These are phyloP conservation scores for Scutellaria minor DNA, from an alignment of 257 asterid genomes.

Conservation along the genomic window DNA sequence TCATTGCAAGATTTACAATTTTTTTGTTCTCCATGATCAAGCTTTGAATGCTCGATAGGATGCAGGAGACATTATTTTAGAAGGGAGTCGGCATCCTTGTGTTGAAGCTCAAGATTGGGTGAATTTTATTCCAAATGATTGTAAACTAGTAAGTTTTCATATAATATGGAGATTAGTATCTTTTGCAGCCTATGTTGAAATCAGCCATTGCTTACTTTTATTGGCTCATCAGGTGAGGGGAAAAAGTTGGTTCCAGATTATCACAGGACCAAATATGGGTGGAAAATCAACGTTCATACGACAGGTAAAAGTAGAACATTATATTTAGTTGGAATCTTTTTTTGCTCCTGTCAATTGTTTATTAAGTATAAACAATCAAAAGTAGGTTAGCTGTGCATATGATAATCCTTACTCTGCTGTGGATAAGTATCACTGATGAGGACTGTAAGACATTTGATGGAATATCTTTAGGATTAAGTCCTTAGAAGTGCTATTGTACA, in stretches of 20 bases:
- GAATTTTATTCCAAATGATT: conserved; percentile 94
- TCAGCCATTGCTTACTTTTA: conserved; percentile 29
- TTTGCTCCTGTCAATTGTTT: conserved; percentile 12
- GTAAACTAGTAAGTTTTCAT: conserved; percentile 75
- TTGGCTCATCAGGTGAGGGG: conserved; percentile 69
- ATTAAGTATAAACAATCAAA: neutral
- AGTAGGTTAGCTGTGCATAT: conserved; percentile 25
- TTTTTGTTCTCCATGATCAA: conserved; percentile 21
- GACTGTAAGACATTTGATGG: neutral
- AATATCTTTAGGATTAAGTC: conserved; percentile 29
- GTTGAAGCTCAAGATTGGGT: conserved; percentile 99
- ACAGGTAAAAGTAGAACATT: conserved; percentile 59
- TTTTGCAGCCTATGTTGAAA: conserved; percentile 29
- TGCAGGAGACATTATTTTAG: conserved; percentile 80
- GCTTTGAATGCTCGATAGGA: conserved; percentile 57
- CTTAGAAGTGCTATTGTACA: conserved; percentile 19
- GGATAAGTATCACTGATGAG: conserved; percentile 17
- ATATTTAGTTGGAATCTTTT: conserved; percentile 16
- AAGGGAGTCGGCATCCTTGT: conserved; percentile 99
- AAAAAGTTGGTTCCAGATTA: conserved; percentile 95
- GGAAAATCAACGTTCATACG: conserved; percentile 96
- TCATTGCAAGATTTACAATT: conserved; percentile 27
- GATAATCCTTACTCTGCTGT: conserved; percentile 14
- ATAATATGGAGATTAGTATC: conserved; percentile 30
- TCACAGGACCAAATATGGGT: conserved; percentile 99